These are phyloP conservation scores for Aspergillus coremiiformis DNA, from an alignment of 495 filamentous ascomycete genomes.

Conservation along the genomic window DNA sequence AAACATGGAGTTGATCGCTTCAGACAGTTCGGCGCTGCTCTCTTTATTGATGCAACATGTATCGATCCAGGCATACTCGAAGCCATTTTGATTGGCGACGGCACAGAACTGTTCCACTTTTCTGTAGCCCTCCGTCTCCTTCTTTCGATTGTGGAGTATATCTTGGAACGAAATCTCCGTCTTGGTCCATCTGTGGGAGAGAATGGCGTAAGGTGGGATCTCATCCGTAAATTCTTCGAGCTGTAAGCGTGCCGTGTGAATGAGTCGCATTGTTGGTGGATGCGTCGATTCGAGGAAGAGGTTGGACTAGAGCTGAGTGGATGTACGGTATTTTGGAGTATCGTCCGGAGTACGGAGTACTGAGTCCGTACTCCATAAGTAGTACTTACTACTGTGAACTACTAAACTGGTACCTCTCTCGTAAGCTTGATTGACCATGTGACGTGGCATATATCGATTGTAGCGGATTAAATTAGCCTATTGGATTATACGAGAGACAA, in stretches of 20 bases:
- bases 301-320: too few species aligned
- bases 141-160: neutral
- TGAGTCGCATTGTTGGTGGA: neutral
- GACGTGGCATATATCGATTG: too few species aligned
- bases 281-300: neutral
- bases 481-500: too few species aligned
- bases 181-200: neutral
- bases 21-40: slow-evolving; percentile 25
- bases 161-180: neutral
- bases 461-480: too few species aligned
- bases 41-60: slow-evolving; percentile 36
- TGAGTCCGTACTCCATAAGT: too few species aligned
- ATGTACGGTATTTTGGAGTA: too few species aligned
- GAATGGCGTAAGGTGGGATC: neutral
- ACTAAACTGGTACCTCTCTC: too few species aligned
- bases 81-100: neutral
- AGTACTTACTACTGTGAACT: too few species aligned
- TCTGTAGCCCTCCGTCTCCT: neutral
- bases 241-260: neutral
- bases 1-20: slow-evolving; percentile 38
- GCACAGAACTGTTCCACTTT: neutral
- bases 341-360: too few species aligned
- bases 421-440: too few species aligned
- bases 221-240: neutral
- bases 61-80: slow-evolving; percentile 27